These are phyloP conservation scores for Nigrograna mackinnonii DNA, from an alignment of 2,329 filamentous ascomycete species.

Conservation along the genomic window DNA sequence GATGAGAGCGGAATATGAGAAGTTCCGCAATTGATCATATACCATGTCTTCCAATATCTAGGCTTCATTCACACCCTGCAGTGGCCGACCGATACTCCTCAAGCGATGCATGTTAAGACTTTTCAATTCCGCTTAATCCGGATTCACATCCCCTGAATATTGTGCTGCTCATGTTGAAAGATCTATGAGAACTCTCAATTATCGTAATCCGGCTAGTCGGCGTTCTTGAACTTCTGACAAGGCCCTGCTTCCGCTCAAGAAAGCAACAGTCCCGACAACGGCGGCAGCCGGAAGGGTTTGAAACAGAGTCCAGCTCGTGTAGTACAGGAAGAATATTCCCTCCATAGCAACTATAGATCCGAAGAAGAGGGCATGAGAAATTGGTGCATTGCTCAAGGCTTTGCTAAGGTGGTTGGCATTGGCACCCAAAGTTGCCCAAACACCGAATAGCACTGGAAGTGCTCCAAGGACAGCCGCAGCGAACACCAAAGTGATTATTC, in stretches of 20 bases:
- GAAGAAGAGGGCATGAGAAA: slow-evolving; percentile 84
- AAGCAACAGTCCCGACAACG: slow-evolving; percentile 70
- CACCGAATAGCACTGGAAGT: slow-evolving; percentile 72
- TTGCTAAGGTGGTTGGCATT: slow-evolving; percentile 79
- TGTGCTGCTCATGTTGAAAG: too few species aligned
- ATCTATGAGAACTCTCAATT: too few species aligned
- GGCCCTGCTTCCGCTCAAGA: slow-evolving; percentile 87
- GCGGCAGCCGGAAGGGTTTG: slow-evolving; percentile 77
- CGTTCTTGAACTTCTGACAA: slow-evolving; percentile 91
- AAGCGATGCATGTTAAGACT: too few species aligned
- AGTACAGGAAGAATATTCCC: slow-evolving; percentile 92
- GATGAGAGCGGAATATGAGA: too few species aligned
- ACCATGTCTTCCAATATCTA: too few species aligned
- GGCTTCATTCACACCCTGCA: too few species aligned
- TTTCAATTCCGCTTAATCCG: too few species aligned
- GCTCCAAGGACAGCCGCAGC: slow-evolving; percentile 71
- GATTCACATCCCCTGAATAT: too few species aligned
- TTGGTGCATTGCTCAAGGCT: slow-evolving; percentile 74
- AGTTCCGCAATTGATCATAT: too few species aligned
- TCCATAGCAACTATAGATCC: slow-evolving; percentile 87
- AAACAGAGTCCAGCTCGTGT: slow-evolving; percentile 89
- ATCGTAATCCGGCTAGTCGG: slow-evolving; percentile 73
- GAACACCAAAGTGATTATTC: slow-evolving; percentile 79
- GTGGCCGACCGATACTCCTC: too few species aligned
- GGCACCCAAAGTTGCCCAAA: slow-evolving; percentile 79